Evolutionary conservation across 805 yeast genomes (phyloP), one percentile per base, ranked within the genome.

Genomic region (Deakozyma indianensis): DNA sequence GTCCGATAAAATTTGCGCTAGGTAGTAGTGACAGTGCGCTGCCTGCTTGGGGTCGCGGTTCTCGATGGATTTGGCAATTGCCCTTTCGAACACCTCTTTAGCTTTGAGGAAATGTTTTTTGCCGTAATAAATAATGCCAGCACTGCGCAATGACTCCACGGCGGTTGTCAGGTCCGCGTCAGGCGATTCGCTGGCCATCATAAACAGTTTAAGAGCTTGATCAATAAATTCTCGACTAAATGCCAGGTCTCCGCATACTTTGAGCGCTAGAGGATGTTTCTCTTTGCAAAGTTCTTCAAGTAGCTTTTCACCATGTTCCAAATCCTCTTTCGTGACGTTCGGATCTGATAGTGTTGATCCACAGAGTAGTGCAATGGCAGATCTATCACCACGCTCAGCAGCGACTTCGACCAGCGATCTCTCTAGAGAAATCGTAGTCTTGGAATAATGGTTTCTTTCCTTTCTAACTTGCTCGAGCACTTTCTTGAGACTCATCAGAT

Each of bases 361-460:
- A 2, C 90, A 77, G 20, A 88, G 59, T 11, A 83, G 65, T 0
- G 90, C 68, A 21, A 87, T 74, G 0, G 96, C 95, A 60, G 86
- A 85, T 50, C 77, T 74, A 54, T 82, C 77, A 0, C 96, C 95
- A 55, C 76, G 55, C 54, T 83, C 94, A 0, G 95, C 95, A 14
- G 95, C 85, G 44, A 71, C 72, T 48, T 86, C 94, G n/a, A 87
- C 71, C 20, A 88, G 60, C 50, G 75, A 78, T 50, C 78, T 75
- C 56, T 87, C 95, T 28, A 85, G 63, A 14, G 65, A 73, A 3
- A 81, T 64, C 20, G 81, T 62, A 49, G 77, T 65, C 44, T 57
- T 70, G 53, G 81, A 78, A 2, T 74, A 67, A 0, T 80, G 67
- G 48, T 79, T 78, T 1, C 88, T 75, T 27, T 73, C 69, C 3